Conservation (phyloP, 2,329 filamentous ascomycete genomes). For the Fusarium denticulatum region DNA sequence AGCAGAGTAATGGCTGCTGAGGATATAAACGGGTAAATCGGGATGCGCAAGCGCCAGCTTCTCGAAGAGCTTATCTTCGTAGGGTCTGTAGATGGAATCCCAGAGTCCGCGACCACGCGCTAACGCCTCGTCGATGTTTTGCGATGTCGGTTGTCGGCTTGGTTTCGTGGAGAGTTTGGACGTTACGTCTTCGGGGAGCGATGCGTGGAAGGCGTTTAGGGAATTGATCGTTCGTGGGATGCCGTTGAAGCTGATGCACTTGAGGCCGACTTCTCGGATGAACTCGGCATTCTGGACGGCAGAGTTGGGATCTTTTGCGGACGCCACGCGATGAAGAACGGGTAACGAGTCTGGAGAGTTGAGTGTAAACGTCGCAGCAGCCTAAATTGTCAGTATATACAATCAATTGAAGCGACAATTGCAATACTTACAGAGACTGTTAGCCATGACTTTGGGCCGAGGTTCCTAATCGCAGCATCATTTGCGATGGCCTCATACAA, state of each 20-base stretch:
- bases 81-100: slow-evolving; percentile 80
- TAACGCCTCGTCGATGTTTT: slow-evolving; percentile 65
- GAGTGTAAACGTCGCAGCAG: slow-evolving; percentile 85
- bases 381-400: slow-evolving; percentile 54
- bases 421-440: slow-evolving; percentile 65
- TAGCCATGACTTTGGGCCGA: slow-evolving; percentile 73
- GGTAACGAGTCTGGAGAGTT: slow-evolving; percentile 83
- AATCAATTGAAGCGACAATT: rapidly evolving
- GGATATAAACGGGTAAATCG: slow-evolving; percentile 82
- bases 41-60: slow-evolving; percentile 82
- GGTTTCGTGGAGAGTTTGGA: slow-evolving; percentile 64
- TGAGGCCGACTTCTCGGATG: slow-evolving; percentile 79
- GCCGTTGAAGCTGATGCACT: slow-evolving; percentile 83
- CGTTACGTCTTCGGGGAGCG: slow-evolving; percentile 67
- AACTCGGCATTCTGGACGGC: slow-evolving; percentile 69
- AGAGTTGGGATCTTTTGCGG: slow-evolving; percentile 34
- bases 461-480: slow-evolving; percentile 69
- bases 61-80: slow-evolving; percentile 74
- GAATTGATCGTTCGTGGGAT: slow-evolving; percentile 87
- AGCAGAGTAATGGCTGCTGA: slow-evolving; percentile 77
- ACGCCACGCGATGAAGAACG: slow-evolving; percentile 66
- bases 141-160: slow-evolving; percentile 61
- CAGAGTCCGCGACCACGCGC: slow-evolving; percentile 73
- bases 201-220: slow-evolving; percentile 74
- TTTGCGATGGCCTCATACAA: slow-evolving; percentile 72